A percentile compares a stretch with the other conserved stretches of the same genome.
These are phyloP conservation scores for Salvia rosmarinus DNA, from an alignment of 257 asterid genomes.

Conservation along the genomic window DNA sequence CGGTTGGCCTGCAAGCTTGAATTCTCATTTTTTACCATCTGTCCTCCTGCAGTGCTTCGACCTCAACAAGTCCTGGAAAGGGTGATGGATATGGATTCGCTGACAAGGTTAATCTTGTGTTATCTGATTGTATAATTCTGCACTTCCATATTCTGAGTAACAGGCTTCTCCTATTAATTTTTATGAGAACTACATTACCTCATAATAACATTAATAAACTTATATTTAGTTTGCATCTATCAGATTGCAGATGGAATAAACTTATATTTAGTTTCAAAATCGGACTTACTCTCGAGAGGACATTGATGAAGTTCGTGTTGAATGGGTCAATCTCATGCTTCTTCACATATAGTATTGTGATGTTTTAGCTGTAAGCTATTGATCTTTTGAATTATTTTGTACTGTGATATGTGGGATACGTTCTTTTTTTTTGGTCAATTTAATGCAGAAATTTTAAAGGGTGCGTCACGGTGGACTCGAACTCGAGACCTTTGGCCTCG, in stretches of 20 bases:
- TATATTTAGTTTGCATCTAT: constrained; percentile 36
- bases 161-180: constrained; percentile 13
- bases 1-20: constrained; percentile 26
- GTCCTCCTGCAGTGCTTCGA: constrained; percentile 50
- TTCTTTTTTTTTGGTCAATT: too few relatives aligned
- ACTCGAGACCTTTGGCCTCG: too few relatives aligned
- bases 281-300: too few relatives aligned
- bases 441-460: too few relatives aligned
- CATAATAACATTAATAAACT: constrained; percentile 25
- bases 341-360: too few relatives aligned
- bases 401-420: too few relatives aligned
- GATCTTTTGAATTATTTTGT: too few relatives aligned
- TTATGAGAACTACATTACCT: not conserved
- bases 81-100: constrained; percentile 93
- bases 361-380: too few relatives aligned
- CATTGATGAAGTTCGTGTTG: too few relatives aligned
- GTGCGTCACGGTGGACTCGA: too few relatives aligned
- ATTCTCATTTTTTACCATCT: constrained; percentile 25
- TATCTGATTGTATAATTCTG: constrained; percentile 27
- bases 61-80: constrained; percentile 60
- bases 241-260: constrained; percentile 93
- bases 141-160: constrained; percentile 20
- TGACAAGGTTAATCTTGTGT: constrained; percentile 71
- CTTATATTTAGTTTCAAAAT: too few relatives aligned
- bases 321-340: too few relatives aligned